A percentile compares a stretch with the other conserved stretches of the same genome.
These are phyloP conservation scores for Cenchrus purpureus DNA, from an alignment of 176 grass and related monocot species.

Conservation along the genomic window DNA sequence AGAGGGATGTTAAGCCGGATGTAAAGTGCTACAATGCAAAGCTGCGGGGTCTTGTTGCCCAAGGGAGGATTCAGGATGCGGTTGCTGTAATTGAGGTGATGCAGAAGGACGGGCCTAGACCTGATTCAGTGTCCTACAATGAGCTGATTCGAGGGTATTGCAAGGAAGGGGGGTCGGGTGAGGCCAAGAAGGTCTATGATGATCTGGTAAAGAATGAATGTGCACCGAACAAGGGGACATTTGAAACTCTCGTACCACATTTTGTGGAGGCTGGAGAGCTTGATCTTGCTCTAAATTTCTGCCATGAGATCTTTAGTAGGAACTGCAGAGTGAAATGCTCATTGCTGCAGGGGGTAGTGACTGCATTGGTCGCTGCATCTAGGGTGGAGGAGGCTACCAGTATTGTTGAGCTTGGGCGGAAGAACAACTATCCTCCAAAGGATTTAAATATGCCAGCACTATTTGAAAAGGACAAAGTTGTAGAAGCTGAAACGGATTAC, in stretches of 20 bases:
- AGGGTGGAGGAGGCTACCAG: conserved; percentile 53
- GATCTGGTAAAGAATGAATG: conserved; percentile 56
- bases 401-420: conserved; percentile 47
- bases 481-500: not conserved
- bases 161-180: conserved; percentile 53
- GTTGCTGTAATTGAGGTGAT: conserved; percentile 47
- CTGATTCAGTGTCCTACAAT: conserved; percentile 62
- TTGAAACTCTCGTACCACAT: conserved; percentile 47
- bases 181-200: conserved; percentile 51
- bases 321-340: conserved; percentile 26
- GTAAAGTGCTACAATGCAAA: conserved; percentile 63
- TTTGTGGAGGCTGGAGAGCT: conserved; percentile 53
- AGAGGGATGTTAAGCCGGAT: conserved; percentile 54
- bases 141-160: conserved; percentile 55
- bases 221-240: conserved; percentile 49
- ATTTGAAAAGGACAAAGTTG: not conserved
- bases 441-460: conserved; percentile 37
- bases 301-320: conserved; percentile 46
- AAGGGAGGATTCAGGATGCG: conserved; percentile 51
- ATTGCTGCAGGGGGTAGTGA: conserved; percentile 56
- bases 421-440: conserved; percentile 47
- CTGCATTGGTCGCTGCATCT: conserved; percentile 45
- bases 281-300: conserved; percentile 57
- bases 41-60: conserved; percentile 51
- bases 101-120: conserved; percentile 57